These are phyloP conservation scores for Paramecium sonneborni DNA, from an alignment of 73 alveolate genomes.

Conservation along the genomic window DNA sequence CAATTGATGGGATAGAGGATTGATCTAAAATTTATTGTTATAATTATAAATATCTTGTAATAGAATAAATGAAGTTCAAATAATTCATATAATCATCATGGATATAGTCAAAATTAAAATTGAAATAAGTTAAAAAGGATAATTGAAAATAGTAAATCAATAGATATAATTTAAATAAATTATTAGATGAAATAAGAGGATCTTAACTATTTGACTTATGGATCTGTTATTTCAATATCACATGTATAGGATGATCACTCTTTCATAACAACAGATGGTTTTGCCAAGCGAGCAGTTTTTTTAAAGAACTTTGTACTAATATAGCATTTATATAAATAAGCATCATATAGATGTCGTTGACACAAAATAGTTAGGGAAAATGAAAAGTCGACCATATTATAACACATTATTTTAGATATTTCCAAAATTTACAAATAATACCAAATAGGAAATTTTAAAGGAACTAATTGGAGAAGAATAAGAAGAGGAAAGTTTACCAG, in stretches of 20 bases:
- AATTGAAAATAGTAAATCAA: background rate
- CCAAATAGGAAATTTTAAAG: slow-evolving; percentile 30
- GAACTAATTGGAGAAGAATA: background rate
- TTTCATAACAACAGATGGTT: slow-evolving; percentile 49
- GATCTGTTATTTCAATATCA: slow-evolving; percentile 62
- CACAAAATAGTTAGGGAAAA: background rate
- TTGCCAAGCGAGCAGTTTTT: slow-evolving; percentile 26
- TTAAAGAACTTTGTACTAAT: slow-evolving; percentile 37
- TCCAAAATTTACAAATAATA: slow-evolving; percentile 59
- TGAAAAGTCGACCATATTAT: slow-evolving; percentile 32
- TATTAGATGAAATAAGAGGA: slow-evolving; percentile 15
- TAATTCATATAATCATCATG: no score
- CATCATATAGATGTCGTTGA: slow-evolving; percentile 12
- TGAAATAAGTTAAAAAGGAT: no score
- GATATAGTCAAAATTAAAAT: no score
- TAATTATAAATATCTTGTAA: no score
- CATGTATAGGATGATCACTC: slow-evolving; percentile 58
- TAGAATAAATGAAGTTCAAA: no score
- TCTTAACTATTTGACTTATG: slow-evolving; percentile 14
- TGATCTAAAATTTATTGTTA: no score
- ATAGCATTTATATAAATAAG: background rate
- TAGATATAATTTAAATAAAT: background rate
- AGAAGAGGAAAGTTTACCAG: slow-evolving; percentile 12
- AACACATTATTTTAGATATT: slow-evolving; percentile 56
- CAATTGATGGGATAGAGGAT: slow-evolving; percentile 21